phyloP scores from a whole-genome alignment of 192 early-diverging fungal species.

The Neocallimastix lanati region DNA sequence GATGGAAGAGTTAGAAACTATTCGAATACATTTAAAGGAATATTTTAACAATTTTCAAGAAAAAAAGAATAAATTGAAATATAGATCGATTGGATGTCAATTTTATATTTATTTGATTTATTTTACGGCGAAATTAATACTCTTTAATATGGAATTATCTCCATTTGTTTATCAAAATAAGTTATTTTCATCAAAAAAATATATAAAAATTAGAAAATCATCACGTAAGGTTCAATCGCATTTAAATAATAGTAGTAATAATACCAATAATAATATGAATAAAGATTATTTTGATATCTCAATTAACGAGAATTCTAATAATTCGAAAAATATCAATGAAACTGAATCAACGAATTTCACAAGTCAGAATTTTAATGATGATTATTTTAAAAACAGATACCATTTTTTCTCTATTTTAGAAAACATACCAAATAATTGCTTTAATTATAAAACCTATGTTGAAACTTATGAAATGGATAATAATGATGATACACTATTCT shows the following conservation, averaged over 20 bases:
- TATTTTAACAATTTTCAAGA: background rate
- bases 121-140: background rate
- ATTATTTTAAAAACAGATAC: background rate
- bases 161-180: background rate
- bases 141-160: background rate
- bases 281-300: background rate
- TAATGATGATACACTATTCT: background rate
- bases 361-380: background rate
- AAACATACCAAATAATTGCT: background rate
- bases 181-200: background rate
- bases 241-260: background rate
- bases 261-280: background rate
- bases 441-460: background rate
- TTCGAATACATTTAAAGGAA: background rate
- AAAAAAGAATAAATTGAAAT: background rate
- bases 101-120: background rate
- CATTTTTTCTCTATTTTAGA: background rate
- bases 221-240: too few relatives aligned
- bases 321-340: background rate
- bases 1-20: background rate
- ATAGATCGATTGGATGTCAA: background rate
- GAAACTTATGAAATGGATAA: background rate
- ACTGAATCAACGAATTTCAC: background rate
- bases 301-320: too few relatives aligned
- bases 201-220: background rate